These are phyloP conservation scores for Phragmites australis DNA, from an alignment of 176 grass and related monocot species.

Conservation along the genomic window DNA sequence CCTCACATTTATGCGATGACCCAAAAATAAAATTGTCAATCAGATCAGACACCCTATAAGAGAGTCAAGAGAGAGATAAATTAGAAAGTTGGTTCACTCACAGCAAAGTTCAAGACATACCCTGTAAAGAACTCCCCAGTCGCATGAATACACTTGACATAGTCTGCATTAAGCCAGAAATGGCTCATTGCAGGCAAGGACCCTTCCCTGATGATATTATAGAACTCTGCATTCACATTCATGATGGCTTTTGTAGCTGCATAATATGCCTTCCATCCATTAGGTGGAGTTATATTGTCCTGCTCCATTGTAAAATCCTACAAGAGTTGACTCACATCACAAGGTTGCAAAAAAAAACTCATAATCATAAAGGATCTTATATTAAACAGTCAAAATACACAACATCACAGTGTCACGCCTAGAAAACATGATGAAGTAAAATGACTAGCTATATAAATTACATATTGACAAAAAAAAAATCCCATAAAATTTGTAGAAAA, in stretches of 20 bases:
- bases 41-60: not conserved
- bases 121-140: slow-evolving; percentile 78
- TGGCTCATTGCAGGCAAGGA: slow-evolving; percentile 76
- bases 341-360: not conserved
- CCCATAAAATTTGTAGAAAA: slow-evolving; percentile 18
- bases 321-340: slow-evolving; percentile 28
- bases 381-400: not conserved
- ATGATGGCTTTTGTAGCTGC: slow-evolving; percentile 90
- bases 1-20: not conserved
- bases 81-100: not conserved
- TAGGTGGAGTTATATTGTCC: slow-evolving; percentile 58
- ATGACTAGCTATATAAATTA: not conserved
- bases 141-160: slow-evolving; percentile 82
- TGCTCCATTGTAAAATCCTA: slow-evolving; percentile 96
- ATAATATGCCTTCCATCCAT: slow-evolving; percentile 98
- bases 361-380: not conserved
- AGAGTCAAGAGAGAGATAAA: not conserved
- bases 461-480: not conserved
- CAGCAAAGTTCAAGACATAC: slow-evolving; percentile 48
- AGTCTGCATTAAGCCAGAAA: slow-evolving; percentile 90
- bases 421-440: not conserved
- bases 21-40: not conserved
- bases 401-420: not conserved
- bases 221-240: slow-evolving; percentile 86
- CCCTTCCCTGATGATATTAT: slow-evolving; percentile 88